Conservation (phyloP, 1,139 yeast genomes). For the Nakaseomyces bracarensis region DNA sequence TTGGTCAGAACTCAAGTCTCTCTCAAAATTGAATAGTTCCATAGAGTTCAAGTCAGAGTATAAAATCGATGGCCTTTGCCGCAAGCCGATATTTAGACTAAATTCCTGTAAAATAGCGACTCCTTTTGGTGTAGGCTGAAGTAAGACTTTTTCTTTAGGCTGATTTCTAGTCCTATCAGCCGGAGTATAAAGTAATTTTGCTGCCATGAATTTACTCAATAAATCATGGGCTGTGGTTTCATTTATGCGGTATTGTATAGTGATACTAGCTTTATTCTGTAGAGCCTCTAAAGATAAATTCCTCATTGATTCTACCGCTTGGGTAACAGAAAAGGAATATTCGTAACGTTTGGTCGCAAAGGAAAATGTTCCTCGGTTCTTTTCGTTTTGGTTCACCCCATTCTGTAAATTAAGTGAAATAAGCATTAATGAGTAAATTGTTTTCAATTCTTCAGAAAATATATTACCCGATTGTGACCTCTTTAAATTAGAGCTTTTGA, state of each 20-base stretch:
- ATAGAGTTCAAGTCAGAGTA: constrained; percentile 57
- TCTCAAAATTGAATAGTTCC: constrained; percentile 60
- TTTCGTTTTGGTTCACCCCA: constrained; percentile 14
- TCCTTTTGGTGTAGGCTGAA: constrained; percentile 94
- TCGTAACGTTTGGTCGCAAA: constrained; percentile 33
- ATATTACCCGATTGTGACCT: constrained; percentile 47
- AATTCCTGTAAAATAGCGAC: constrained; percentile 58
- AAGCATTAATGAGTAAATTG: constrained; percentile 46
- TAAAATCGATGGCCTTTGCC: constrained; percentile 41
- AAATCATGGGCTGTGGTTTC: constrained; percentile 44
- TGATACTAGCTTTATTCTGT: constrained; percentile 44
- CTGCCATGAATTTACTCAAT: constrained; percentile 49
- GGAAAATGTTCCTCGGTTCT: constrained; percentile 23
- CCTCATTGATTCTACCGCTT: constrained; percentile 47
- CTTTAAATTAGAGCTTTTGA: constrained; percentile 29
- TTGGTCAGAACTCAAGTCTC: constrained; percentile 53
- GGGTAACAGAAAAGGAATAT: constrained; percentile 45
- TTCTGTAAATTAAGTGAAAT: constrained; percentile 41
- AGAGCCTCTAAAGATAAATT: constrained; percentile 43
- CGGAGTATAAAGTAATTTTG: constrained; percentile 70
- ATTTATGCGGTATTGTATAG: constrained; percentile 52
- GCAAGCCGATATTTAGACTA: constrained; percentile 50
- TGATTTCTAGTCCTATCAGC: constrained; percentile 55
- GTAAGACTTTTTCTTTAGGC: constrained; percentile 36
- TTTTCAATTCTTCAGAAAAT: constrained; percentile 48